Evolutionary conservation across 805 yeast species (phyloP), one percentile per base, ranked within the genome.

Genomic region (Wickerhamomyces queroliae): DNA sequence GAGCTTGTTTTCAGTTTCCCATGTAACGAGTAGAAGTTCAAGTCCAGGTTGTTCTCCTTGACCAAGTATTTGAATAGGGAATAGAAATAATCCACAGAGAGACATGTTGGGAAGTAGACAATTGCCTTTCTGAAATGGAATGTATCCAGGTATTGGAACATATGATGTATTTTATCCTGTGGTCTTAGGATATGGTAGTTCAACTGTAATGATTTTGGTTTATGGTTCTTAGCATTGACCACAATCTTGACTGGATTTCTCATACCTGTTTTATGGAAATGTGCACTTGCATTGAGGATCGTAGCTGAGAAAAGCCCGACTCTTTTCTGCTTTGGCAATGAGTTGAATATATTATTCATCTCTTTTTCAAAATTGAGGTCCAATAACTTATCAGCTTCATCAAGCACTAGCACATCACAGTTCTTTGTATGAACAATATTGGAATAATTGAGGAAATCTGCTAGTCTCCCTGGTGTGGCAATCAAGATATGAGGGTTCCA

Each of bases 221-320:
- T 66, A 12, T 66, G 55, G 12, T 55, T 58, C 41, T 63, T 64
- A 2, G 83, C 72, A 46, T 77, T 83, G 17, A 91, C 99, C 2
- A 82, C 75, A 23, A 93, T 74, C 53, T 81, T 84, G 11, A 91
- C 95, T 0, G 99, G 99, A 57, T 93, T 91, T 39, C 95, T 74
- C 76, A 93, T 77, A 15, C 98, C 98, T 1, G 95, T 82, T 42
- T 83, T 78, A 57, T 88, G 87, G 20, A 93, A 76, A 37, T 78
- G 76, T 26, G 74, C 69, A 10, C 93, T 88, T 0, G 96, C 93
- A 40, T 85, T 80, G 7, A 85, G 76, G 37, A 93, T 78, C 0
- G 99, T 93, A 2, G 99, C 99, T 1, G 96, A 88, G 56, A 91
- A 91, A 16, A 91, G 66, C 1, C 98, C 99, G 0, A 95, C 88